Evolutionary conservation across 257 asterid species (phyloP).

Genomic region (Cruciata laevipes): DNA sequence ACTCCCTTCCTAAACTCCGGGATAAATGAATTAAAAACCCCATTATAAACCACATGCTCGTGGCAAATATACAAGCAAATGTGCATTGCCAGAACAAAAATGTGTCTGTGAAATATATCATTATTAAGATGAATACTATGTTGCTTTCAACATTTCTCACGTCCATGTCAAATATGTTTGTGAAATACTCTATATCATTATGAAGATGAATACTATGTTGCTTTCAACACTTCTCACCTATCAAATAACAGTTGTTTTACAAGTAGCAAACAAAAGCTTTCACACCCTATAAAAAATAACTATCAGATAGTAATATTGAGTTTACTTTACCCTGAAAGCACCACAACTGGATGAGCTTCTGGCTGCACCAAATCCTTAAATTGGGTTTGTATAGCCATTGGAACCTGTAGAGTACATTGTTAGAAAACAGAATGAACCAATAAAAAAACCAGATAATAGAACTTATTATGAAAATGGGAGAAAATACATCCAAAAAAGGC

Average conservation of each 20-base stretch:
- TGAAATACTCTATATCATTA: too few species aligned
- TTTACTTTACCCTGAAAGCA: conserved; percentile 61
- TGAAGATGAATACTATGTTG: background rate
- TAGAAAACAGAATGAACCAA: background rate
- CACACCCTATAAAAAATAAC: background rate
- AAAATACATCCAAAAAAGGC: background rate
- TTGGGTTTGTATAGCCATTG: conserved; percentile 56
- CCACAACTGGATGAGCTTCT: conserved; percentile 81
- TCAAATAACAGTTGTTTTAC: conserved; percentile 1
- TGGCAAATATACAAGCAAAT: background rate
- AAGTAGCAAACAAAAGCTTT: conserved; percentile 8
- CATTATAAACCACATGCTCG: background rate
- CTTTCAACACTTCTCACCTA: background rate
- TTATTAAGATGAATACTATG: background rate
- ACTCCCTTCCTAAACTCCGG: background rate
- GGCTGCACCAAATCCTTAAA: conserved; percentile 47
- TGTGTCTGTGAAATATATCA: too few species aligned
- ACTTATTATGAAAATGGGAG: background rate
- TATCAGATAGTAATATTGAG: conserved; percentile 6
- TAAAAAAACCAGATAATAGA: background rate
- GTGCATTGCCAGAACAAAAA: background rate
- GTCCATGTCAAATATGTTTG: background rate
- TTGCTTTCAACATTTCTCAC: background rate
- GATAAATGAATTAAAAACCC: background rate
- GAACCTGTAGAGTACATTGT: conserved; percentile 46